Percentiles rank a stretch among this genome's conserved stretches.
Evolutionary conservation across 768 basidiomycete genomes (phyloP).

Genomic region (Cystofilobasidium bisporidii): DNA sequence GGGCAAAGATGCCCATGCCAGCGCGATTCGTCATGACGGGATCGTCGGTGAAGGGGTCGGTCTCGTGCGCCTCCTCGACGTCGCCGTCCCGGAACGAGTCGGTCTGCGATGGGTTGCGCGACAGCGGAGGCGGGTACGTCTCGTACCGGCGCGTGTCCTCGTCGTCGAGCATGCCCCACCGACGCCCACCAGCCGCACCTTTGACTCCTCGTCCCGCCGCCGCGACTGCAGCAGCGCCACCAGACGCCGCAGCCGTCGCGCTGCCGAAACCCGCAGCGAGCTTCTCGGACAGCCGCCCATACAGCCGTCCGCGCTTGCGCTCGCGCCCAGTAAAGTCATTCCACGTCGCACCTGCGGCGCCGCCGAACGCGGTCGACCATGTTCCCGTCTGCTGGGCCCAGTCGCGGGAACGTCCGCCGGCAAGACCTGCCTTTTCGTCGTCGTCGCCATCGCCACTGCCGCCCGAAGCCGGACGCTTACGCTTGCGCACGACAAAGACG

Average conservation of each 20-base stretch:
- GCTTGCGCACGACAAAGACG: conserved; percentile 3
- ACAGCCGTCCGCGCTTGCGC: background rate
- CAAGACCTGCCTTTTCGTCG: conserved; percentile 2
- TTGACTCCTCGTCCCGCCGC: background rate
- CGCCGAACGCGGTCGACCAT: background rate
- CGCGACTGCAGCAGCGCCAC: background rate
- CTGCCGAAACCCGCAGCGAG: too few species aligned
- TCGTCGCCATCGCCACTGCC: conserved; percentile 7
- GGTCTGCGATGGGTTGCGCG: background rate
- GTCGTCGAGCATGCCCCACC: conserved; percentile 23
- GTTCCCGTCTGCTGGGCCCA: background rate
- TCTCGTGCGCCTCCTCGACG: background rate
- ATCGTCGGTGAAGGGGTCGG: background rate
- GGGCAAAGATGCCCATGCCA: conserved; percentile 5
- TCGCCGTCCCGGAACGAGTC: background rate
- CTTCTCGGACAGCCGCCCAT: background rate
- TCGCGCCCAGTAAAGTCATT: background rate
- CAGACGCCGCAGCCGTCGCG: too few species aligned
- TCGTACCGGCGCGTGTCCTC: conserved; percentile 22
- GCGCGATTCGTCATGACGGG: background rate
- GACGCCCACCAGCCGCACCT: background rate
- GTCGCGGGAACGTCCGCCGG: background rate
- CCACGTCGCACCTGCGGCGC: background rate
- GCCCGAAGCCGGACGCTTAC: background rate
- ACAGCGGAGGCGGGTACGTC: conserved; percentile 14